These are phyloP conservation scores for Ophiostoma tasmaniense DNA, from an alignment of 2,329 filamentous ascomycete genomes.

Conservation along the genomic window DNA sequence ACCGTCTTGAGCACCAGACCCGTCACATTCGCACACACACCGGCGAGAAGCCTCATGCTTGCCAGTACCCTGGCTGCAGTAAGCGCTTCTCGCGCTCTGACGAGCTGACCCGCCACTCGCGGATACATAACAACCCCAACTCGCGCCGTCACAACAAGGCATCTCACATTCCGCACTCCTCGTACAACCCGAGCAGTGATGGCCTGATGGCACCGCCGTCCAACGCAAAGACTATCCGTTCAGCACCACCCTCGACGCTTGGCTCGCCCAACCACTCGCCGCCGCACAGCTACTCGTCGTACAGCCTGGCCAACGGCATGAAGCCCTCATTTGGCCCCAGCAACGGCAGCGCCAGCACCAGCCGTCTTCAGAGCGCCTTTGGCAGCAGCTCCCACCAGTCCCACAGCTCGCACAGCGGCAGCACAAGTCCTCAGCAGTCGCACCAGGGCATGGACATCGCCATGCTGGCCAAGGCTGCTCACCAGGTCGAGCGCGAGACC, in stretches of 20 bases:
- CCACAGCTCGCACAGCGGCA: conserved; percentile 1
- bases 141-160: conserved; percentile 85
- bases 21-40: conserved; percentile 76
- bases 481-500: conserved; percentile 54
- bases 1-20: conserved; percentile 89
- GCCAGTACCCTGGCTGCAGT: conserved; percentile 88
- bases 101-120: conserved; percentile 90
- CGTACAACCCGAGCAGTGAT: conserved; percentile 42
- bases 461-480: conserved; percentile 52
- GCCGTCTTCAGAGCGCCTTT: conserved; percentile 2
- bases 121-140: conserved; percentile 99
- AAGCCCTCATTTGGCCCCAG: conserved; percentile 41
- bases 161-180: conserved; percentile 37
- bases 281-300: conserved; percentile 78
- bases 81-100: conserved; percentile 96
- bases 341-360: conserved; percentile 23
- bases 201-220: conserved; percentile 69
- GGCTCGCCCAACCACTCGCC: conserved; percentile 95
- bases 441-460: conserved; percentile 45
- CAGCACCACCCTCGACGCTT: conserved; percentile 76
- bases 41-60: conserved; percentile 87
- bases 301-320: conserved; percentile 40
- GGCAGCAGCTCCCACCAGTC: conserved; percentile 2
- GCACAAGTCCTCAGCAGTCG: conserved; percentile 27
- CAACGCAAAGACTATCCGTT: conserved; percentile 71